Evolutionary conservation across 192 early-diverging fungal genomes (phyloP).

Genomic region (Coemansia sp.): DNA sequence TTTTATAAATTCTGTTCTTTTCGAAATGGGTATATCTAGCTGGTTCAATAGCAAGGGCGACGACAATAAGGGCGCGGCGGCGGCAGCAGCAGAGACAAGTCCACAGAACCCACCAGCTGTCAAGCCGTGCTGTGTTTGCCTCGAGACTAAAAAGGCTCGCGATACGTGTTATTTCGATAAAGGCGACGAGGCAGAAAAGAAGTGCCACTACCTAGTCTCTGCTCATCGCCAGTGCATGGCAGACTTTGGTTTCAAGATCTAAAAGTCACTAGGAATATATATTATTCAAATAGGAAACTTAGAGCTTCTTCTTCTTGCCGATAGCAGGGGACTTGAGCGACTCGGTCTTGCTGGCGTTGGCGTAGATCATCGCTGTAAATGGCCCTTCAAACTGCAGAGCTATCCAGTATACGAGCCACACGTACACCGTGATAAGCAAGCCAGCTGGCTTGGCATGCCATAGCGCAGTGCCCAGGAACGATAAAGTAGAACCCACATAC

Average conservation of each 20-base stretch:
- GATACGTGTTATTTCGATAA: conserved; percentile 85
- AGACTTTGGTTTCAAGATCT: conserved; percentile 92
- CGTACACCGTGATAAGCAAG: conserved; percentile 64
- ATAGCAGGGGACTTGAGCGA: neutral
- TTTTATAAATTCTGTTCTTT: neutral
- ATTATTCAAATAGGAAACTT: neutral
- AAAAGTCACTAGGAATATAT: neutral
- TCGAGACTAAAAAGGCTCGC: conserved; percentile 88
- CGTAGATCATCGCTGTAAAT: conserved; percentile 81
- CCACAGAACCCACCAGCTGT: conserved; percentile 17
- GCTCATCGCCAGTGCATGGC: conserved; percentile 91
- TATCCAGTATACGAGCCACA: conserved; percentile 73
- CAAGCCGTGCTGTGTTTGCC: conserved; percentile 97
- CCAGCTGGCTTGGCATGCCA: conserved; percentile 76
- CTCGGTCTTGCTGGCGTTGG: conserved; percentile 43
- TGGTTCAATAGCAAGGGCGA: neutral
- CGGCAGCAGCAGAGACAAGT: neutral
- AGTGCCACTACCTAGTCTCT: conserved; percentile 84
- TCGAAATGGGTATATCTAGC: conserved; percentile 1
- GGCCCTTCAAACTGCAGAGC: conserved; percentile 82
- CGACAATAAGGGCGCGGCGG: neutral
- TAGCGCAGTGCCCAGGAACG: conserved; percentile 80
- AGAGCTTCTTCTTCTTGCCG: conserved; percentile 36
- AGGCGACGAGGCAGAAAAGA: conserved; percentile 72
- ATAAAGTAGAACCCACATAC: conserved; percentile 89